Evolutionary conservation across 1,284 basidiomycete species (phyloP).

Genomic region (Apiotrichum porosum): DNA sequence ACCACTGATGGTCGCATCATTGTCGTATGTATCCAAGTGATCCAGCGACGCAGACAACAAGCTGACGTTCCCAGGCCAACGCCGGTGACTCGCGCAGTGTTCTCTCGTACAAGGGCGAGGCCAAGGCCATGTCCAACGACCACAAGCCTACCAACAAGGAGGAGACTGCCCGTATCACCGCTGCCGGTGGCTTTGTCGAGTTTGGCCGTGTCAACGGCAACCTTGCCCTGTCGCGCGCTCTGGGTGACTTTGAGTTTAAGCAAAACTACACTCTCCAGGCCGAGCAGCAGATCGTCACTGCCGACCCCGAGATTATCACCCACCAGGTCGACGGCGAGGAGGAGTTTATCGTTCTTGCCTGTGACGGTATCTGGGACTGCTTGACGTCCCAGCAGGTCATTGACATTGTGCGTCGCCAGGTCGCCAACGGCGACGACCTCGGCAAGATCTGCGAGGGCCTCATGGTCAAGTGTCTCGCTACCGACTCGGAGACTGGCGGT

Average conservation of each 20-base stretch:
- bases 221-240: constrained; percentile 86
- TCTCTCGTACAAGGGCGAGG: constrained; percentile 78
- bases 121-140: constrained; percentile 83
- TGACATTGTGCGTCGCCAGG: constrained; percentile 77
- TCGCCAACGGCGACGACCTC: constrained; percentile 76
- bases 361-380: constrained; percentile 99
- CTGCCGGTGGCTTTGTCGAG: constrained; percentile 96
- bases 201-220: constrained; percentile 98
- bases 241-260: constrained; percentile 99
- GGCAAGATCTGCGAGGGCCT: constrained; percentile 80
- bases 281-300: constrained; percentile 92
- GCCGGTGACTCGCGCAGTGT: constrained; percentile 95
- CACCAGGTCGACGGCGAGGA: constrained; percentile 83
- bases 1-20: constrained; percentile 69
- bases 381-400: constrained; percentile 88
- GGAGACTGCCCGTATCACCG: constrained; percentile 80
- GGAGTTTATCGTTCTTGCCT: constrained; percentile 92
- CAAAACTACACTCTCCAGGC: constrained; percentile 76
- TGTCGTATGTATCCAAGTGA: constrained; percentile 69
- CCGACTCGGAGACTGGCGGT: constrained; percentile 86
- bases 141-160: constrained; percentile 91
- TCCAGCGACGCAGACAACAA: no score
- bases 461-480: constrained; percentile 90
- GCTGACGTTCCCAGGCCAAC: constrained; percentile 65
- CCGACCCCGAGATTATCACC: constrained; percentile 82